Evolutionary conservation across 2,329 filamentous ascomycete species (phyloP).

Genomic region (Colletotrichum gigasporum): DNA sequence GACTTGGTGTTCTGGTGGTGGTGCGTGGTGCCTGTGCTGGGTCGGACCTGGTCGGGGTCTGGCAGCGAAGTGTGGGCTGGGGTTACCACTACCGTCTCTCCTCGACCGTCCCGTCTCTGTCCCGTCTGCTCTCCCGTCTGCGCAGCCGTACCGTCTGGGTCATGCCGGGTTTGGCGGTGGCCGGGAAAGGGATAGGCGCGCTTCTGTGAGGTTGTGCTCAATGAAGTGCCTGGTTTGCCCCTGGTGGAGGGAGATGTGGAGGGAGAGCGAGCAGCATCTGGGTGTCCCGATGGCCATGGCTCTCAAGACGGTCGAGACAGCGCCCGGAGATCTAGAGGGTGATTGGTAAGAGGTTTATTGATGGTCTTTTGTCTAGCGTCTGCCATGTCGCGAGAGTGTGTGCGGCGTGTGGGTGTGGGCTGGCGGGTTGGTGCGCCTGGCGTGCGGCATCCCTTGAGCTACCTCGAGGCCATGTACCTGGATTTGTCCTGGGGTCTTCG

Average conservation of each 20-base stretch:
- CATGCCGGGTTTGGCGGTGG: neutral
- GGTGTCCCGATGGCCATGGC: neutral
- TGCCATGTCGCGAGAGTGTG: neutral
- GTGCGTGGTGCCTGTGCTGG: neutral
- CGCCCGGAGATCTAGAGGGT: neutral
- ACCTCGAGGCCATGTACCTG: neutral
- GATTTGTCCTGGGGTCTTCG: neutral
- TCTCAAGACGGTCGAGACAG: neutral
- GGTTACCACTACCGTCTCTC: neutral
- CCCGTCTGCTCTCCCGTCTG: neutral
- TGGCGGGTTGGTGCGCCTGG: constrained; percentile 6
- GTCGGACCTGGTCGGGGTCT: constrained; percentile 3
- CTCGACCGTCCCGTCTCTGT: neutral
- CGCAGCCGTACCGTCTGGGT: neutral
- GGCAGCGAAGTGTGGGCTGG: neutral
- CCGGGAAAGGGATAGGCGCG: constrained; percentile 2
- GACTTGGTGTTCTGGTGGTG: constrained; percentile 10
- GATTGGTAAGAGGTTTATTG: constrained; percentile 11
- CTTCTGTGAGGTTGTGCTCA: neutral
- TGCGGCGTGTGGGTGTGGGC: neutral
- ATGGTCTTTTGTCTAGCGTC: constrained; percentile 2
- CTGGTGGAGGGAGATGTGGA: neutral
- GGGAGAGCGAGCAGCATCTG: neutral
- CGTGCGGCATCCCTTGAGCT: neutral
- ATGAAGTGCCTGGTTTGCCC: neutral